These are phyloP conservation scores for Geoglossum cookeanum DNA, from an alignment of 2,329 filamentous ascomycete genomes.

Conservation along the genomic window DNA sequence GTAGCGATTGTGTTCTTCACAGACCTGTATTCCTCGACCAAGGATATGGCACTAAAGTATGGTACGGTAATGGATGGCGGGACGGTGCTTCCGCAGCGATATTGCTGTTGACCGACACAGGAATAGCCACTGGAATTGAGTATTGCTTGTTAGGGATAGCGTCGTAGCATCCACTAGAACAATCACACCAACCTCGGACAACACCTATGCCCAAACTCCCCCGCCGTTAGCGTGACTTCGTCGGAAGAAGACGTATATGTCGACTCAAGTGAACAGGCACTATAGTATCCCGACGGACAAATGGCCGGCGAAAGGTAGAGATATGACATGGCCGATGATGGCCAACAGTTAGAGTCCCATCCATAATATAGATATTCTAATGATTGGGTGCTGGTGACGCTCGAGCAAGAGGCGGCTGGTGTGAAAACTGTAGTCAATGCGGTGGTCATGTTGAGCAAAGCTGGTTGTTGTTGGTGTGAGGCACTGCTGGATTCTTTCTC, in stretches of 20 bases:
- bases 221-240: background rate
- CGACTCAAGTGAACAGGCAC: background rate
- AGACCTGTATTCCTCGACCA: background rate
- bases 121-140: background rate
- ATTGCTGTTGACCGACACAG: background rate
- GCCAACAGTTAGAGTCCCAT: background rate
- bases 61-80: background rate
- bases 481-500: background rate
- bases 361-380: background rate
- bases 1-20: background rate
- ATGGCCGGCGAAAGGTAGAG: background rate
- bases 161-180: background rate
- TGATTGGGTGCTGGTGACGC: background rate
- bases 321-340: background rate
- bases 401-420: background rate
- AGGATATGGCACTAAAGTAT: background rate
- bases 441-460: background rate
- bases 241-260: background rate
- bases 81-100: background rate
- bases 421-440: background rate
- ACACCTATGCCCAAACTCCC: background rate
- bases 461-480: background rate
- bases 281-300: background rate
- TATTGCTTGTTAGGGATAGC: background rate
- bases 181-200: background rate